phyloP scores from a whole-genome alignment of 805 yeast species.

The Wickerhamiella spandovensis region DNA sequence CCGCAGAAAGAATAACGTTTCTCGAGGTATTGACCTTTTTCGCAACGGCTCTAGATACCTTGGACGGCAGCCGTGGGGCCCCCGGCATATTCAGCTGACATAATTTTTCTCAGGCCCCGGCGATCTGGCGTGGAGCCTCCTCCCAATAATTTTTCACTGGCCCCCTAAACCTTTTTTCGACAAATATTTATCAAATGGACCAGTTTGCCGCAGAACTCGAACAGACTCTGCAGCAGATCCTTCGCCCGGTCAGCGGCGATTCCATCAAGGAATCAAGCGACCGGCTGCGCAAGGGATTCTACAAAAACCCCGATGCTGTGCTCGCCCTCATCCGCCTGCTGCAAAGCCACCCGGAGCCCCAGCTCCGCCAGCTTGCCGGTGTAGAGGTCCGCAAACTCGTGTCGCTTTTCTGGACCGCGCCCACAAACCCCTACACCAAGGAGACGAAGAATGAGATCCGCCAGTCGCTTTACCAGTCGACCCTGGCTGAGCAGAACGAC shows the following conservation, averaged over 20 bases:
- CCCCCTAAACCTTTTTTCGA: background rate
- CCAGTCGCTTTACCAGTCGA: slow-evolving; percentile 50
- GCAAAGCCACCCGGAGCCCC: slow-evolving; percentile 54
- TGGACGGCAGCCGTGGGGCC: too few relatives aligned
- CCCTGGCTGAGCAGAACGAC: slow-evolving; percentile 50
- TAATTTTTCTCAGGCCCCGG: background rate
- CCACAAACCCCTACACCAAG: slow-evolving; percentile 29
- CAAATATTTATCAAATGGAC: slow-evolving; percentile 7
- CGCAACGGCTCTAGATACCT: too few relatives aligned
- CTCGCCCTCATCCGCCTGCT: slow-evolving; percentile 76
- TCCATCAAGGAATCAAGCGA: slow-evolving; percentile 74
- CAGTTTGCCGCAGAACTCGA: slow-evolving; percentile 53
- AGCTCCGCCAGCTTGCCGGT: slow-evolving; percentile 83
- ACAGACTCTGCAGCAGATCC: slow-evolving; percentile 62
- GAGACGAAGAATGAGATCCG: slow-evolving; percentile 47
- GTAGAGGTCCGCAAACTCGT: slow-evolving; percentile 88
- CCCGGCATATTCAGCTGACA: background rate
- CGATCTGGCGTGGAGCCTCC: background rate
- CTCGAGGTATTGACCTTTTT: too few relatives aligned
- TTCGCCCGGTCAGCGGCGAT: slow-evolving; percentile 60
- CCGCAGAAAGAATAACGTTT: too few relatives aligned
- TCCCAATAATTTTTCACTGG: background rate
- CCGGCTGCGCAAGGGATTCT: slow-evolving; percentile 59
- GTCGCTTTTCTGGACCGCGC: slow-evolving; percentile 45
- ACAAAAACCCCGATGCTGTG: slow-evolving; percentile 53